Percentiles rank a stretch among this genome's conserved stretches.
These are phyloP conservation scores for Ramularia collo-cygni DNA, from an alignment of 2,329 filamentous ascomycete genomes.

Conservation along the genomic window DNA sequence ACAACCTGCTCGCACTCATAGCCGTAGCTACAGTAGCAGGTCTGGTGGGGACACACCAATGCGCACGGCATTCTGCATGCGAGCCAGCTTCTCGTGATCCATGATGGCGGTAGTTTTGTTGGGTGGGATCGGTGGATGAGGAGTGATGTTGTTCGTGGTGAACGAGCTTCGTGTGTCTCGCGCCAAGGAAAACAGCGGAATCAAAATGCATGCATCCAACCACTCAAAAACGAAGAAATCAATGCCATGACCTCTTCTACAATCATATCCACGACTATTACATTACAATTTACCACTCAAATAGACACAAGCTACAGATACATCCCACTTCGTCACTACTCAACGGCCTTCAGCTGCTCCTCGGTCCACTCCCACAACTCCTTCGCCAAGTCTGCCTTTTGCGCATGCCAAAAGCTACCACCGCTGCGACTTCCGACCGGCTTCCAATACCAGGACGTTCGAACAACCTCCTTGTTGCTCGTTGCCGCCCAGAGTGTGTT, in stretches of 20 bases:
- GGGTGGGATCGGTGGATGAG: background rate
- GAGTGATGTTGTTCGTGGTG: background rate
- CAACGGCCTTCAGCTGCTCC: slow-evolving; percentile 15
- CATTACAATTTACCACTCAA: no score
- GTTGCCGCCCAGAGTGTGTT: slow-evolving; percentile 25
- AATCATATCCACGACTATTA: no score
- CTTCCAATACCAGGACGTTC: slow-evolving; percentile 18
- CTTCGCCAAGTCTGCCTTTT: slow-evolving; percentile 23
- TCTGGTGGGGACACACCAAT: slow-evolving; percentile 54
- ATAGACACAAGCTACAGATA: no score
- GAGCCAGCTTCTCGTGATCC: slow-evolving; percentile 61
- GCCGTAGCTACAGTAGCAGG: background rate
- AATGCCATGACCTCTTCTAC: slow-evolving; percentile 1
- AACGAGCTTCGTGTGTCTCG: background rate
- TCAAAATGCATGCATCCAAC: no score
- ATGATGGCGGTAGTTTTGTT: slow-evolving; percentile 33
- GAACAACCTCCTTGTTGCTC: slow-evolving; percentile 14
- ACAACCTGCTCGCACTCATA: no score
- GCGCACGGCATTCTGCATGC: slow-evolving; percentile 59
- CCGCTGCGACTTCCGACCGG: slow-evolving; percentile 19
- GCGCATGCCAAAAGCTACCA: slow-evolving; percentile 18
- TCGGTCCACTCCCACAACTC: slow-evolving; percentile 37
- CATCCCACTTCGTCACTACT: no score
- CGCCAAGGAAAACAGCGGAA: no score
- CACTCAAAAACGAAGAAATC: no score